Percentiles rank a stretch among this genome's conserved stretches.
Evolutionary conservation across 2,329 filamentous ascomycete species (phyloP).

Genomic region (Alternaria solani): DNA sequence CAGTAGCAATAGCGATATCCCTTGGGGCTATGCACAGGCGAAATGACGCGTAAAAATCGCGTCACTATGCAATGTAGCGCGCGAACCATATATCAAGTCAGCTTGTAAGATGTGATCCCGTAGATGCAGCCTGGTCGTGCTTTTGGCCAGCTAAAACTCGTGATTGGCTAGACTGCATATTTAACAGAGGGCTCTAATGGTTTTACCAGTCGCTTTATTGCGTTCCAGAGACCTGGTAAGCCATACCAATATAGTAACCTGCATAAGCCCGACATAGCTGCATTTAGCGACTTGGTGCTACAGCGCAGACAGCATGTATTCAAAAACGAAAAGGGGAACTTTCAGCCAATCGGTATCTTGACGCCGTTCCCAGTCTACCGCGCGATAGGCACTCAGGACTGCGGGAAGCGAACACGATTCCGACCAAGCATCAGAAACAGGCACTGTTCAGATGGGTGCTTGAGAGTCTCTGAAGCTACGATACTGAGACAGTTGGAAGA

Average conservation of each 20-base stretch:
- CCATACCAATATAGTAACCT: slow-evolving; percentile 16
- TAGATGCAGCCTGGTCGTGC: slow-evolving; percentile 6
- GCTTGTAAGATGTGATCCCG: not conserved
- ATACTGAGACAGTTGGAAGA: slow-evolving; percentile 1
- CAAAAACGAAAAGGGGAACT: slow-evolving; percentile 18
- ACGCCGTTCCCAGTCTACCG: slow-evolving; percentile 4
- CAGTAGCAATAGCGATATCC: not conserved
- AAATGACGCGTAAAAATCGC: not conserved
- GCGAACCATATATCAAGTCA: slow-evolving; percentile 1
- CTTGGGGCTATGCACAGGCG: not conserved
- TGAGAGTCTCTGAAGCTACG: not conserved
- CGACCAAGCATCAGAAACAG: not conserved
- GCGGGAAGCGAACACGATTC: slow-evolving; percentile 1
- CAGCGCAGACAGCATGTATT: slow-evolving; percentile 17
- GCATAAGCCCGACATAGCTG: slow-evolving; percentile 21
- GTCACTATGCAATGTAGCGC: not conserved
- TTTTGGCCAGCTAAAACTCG: not conserved
- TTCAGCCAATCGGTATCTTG: slow-evolving; percentile 7
- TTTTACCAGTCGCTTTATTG: slow-evolving; percentile 4
- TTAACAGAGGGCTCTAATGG: slow-evolving; percentile 11
- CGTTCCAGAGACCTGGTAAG: slow-evolving; percentile 4
- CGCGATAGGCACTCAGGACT: not conserved
- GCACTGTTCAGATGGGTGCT: slow-evolving; percentile 4
- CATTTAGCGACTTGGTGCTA: slow-evolving; percentile 5
- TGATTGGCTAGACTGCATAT: slow-evolving; percentile 10